Percentiles rank a stretch among this genome's conserved stretches.
Evolutionary conservation across 169 alveolate species (phyloP).

Genomic region (Besnoitia besnoiti): DNA sequence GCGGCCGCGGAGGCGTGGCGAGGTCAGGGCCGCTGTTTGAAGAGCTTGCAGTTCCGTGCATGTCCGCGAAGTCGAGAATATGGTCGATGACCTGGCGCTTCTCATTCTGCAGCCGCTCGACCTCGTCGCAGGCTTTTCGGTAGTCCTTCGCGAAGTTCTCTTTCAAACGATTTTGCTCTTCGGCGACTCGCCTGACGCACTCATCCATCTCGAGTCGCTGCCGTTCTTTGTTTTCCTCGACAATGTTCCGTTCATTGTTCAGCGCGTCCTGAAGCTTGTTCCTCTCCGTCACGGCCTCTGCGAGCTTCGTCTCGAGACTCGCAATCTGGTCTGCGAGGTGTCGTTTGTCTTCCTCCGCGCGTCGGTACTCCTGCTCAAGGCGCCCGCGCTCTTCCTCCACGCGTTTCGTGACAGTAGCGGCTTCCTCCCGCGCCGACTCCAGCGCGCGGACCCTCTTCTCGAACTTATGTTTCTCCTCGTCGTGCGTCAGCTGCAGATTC

Average conservation of each 20-base stretch:
- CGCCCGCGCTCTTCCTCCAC: not conserved
- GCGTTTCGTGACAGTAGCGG: not conserved
- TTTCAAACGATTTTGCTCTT: not conserved
- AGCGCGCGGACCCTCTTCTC: not conserved
- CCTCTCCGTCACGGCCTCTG: not conserved
- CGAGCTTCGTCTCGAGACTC: not conserved
- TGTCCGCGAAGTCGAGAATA: not conserved
- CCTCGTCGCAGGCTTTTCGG: constrained; percentile 3
- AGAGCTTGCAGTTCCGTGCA: not conserved
- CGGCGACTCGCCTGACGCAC: not conserved
- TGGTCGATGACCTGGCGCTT: not conserved
- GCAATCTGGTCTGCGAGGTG: not conserved
- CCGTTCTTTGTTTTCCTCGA: constrained; percentile 24
- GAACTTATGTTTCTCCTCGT: not conserved
- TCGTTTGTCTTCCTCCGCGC: not conserved
- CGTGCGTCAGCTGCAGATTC: not conserved
- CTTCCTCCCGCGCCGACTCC: not conserved
- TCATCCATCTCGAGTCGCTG: constrained; percentile 8
- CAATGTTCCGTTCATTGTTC: constrained; percentile 4
- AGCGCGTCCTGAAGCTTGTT: not conserved
- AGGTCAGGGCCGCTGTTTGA: not conserved
- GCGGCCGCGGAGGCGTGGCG: not conserved
- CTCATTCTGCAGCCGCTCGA: constrained; percentile 8
- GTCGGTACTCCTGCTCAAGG: not conserved
- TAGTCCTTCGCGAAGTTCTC: constrained; percentile 1